These are phyloP conservation scores for Botryotinia globosa DNA, from an alignment of 2,329 filamentous ascomycete genomes.

Conservation along the genomic window DNA sequence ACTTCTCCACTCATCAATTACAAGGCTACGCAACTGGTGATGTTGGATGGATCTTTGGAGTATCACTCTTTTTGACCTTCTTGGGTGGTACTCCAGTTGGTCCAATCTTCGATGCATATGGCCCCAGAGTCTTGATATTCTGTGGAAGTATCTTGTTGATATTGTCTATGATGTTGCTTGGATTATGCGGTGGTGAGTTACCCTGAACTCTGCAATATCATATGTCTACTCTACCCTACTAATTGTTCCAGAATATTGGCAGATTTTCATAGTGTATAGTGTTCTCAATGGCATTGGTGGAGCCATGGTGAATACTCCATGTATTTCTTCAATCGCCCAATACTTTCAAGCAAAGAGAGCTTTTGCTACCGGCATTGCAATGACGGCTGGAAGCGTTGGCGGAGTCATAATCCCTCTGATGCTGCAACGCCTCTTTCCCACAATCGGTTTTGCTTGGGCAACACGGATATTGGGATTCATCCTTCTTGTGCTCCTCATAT, in stretches of 20 bases:
- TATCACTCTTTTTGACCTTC: conserved; percentile 67
- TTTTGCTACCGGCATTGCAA: conserved; percentile 65
- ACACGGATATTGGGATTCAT: conserved; percentile 38
- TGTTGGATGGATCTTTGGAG: conserved; percentile 57
- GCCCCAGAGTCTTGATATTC: conserved; percentile 47
- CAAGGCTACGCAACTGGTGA: conserved; percentile 53
- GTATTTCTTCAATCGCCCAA: conserved; percentile 61
- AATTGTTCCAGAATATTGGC: conserved; percentile 54
- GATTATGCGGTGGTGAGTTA: conserved; percentile 52
- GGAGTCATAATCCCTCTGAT: conserved; percentile 54
- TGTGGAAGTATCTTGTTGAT: conserved; percentile 35
- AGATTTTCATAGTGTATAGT: conserved; percentile 65
- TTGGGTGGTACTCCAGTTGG: conserved; percentile 67
- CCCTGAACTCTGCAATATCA: background rate
- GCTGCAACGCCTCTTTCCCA: conserved; percentile 40
- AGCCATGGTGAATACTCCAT: conserved; percentile 63
- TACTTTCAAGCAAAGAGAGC: conserved; percentile 61
- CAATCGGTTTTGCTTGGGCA: conserved; percentile 39
- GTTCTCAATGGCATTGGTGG: conserved; percentile 61
- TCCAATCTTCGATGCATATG: conserved; percentile 67
- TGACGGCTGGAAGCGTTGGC: conserved; percentile 58
- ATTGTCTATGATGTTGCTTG: conserved; percentile 49
- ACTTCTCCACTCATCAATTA: conserved; percentile 60
- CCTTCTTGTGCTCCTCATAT: conserved; percentile 32
- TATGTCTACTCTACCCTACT: background rate